phyloP scores from a whole-genome alignment of 345 rosid species.

The Citrus inodora region DNA sequence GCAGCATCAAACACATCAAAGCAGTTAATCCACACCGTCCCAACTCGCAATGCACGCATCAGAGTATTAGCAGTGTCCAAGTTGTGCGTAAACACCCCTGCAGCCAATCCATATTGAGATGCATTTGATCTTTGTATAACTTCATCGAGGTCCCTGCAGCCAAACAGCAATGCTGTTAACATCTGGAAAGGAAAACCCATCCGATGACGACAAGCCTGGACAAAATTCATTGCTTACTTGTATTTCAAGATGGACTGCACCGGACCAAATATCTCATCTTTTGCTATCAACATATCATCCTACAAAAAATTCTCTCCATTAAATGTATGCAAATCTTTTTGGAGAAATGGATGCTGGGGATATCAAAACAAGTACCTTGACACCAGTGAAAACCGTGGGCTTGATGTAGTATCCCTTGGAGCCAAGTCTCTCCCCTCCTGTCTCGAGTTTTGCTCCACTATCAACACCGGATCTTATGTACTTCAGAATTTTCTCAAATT shows the following conservation, averaged over 20 bases:
- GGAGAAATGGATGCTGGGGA: background rate
- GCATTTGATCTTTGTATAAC: constrained; percentile 66
- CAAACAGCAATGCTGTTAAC: background rate
- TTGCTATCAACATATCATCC: constrained; percentile 93
- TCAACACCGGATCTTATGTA: constrained; percentile 73
- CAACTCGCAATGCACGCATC: constrained; percentile 63
- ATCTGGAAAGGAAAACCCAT: background rate
- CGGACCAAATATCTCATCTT: constrained; percentile 93
- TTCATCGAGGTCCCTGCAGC: constrained; percentile 63
- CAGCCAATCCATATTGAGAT: constrained; percentile 65
- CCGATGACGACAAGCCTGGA: background rate
- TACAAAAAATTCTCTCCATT: constrained; percentile 15
- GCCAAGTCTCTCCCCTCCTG: constrained; percentile 81
- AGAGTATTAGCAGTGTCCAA: constrained; percentile 73
- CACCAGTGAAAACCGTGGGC: constrained; percentile 97
- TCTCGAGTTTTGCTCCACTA: constrained; percentile 81
- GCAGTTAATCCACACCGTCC: constrained; percentile 84
- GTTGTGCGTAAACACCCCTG: constrained; percentile 80
- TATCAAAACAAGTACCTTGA: constrained; percentile 42
- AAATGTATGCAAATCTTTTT: background rate
- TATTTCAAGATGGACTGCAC: constrained; percentile 86
- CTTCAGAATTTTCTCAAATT: constrained; percentile 64
- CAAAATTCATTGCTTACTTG: constrained; percentile 49
- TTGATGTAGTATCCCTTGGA: constrained; percentile 72
- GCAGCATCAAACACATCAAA: constrained; percentile 74